phyloP scores from a whole-genome alignment of 805 yeast genomes.

The Yarrowia hollandica region DNA sequence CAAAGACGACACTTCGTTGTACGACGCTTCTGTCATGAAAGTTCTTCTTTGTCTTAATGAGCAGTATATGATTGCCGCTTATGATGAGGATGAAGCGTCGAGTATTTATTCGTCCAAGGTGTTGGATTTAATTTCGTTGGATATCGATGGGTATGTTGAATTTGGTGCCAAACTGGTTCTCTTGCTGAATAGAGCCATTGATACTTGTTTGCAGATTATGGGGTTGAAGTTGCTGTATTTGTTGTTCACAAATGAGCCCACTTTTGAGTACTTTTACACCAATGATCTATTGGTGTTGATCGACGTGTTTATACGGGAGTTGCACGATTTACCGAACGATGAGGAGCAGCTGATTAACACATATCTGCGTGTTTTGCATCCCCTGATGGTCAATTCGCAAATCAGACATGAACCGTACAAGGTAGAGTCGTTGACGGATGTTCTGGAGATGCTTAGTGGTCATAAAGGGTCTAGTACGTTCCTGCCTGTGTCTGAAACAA shows the following conservation, averaged over 20 bases:
- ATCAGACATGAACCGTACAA: constrained; percentile 59
- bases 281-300: constrained; percentile 83
- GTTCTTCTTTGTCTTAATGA: constrained; percentile 76
- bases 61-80: constrained; percentile 66
- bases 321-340: constrained; percentile 64
- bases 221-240: constrained; percentile 76
- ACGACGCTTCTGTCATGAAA: constrained; percentile 67
- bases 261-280: constrained; percentile 69
- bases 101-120: constrained; percentile 48
- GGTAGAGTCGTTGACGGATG: constrained; percentile 51
- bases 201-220: constrained; percentile 69
- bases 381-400: constrained; percentile 67
- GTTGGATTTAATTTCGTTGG: constrained; percentile 52
- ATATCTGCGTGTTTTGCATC: constrained; percentile 71
- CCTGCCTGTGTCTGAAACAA: constrained; percentile 33
- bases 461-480: constrained; percentile 22
- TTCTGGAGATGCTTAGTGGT: constrained; percentile 50
- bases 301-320: constrained; percentile 79
- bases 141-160: constrained; percentile 48
- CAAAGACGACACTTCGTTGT: constrained; percentile 37
- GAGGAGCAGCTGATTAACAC: constrained; percentile 63
- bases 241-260: constrained; percentile 64
- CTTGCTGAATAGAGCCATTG: constrained; percentile 71
- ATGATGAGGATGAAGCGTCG: constrained; percentile 26
- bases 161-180: constrained; percentile 71